phyloP scores from a whole-genome alignment of 2,329 filamentous ascomycete genomes.

The Coniella lustricola region DNA sequence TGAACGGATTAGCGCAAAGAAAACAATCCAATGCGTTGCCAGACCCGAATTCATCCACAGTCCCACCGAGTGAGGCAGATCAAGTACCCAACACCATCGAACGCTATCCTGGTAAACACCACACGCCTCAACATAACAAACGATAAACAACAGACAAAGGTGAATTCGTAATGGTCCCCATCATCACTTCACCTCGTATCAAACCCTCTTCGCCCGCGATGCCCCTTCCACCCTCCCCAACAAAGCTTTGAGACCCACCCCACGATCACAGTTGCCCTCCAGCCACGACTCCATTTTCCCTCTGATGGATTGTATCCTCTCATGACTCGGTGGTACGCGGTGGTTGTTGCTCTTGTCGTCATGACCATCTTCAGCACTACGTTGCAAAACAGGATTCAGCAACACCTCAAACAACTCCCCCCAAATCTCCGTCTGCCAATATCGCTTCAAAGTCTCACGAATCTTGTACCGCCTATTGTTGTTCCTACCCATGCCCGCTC shows the following conservation, averaged over 20 bases:
- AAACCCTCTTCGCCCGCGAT: slow-evolving; percentile 29
- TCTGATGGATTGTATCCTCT: slow-evolving; percentile 60
- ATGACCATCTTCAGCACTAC: too few relatives aligned
- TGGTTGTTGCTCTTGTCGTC: too few relatives aligned
- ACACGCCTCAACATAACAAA: too few relatives aligned
- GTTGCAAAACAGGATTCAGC: slow-evolving; percentile 64
- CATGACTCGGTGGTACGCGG: slow-evolving; percentile 20
- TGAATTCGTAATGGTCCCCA: too few relatives aligned
- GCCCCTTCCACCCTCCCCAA: slow-evolving; percentile 57
- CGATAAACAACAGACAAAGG: too few relatives aligned
- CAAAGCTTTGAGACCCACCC: slow-evolving; percentile 63
- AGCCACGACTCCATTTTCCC: slow-evolving; percentile 82
- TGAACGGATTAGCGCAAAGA: too few relatives aligned
- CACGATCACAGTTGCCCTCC: slow-evolving; percentile 73
- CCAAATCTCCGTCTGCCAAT: slow-evolving; percentile 97
- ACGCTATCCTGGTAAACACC: too few relatives aligned
- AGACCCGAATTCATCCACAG: too few relatives aligned
- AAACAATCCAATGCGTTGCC: too few relatives aligned
- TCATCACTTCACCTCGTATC: background rate
- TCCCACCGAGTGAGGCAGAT: too few relatives aligned
- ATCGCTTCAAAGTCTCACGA: slow-evolving; percentile 78
- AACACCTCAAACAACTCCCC: slow-evolving; percentile 72
- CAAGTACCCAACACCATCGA: too few relatives aligned
- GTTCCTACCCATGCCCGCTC: slow-evolving; percentile 45
- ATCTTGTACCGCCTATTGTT: slow-evolving; percentile 66